Percentiles rank a stretch among this genome's conserved stretches.
Conservation (phyloP, 345 rosid species). For the Camelina neglecta region DNA sequence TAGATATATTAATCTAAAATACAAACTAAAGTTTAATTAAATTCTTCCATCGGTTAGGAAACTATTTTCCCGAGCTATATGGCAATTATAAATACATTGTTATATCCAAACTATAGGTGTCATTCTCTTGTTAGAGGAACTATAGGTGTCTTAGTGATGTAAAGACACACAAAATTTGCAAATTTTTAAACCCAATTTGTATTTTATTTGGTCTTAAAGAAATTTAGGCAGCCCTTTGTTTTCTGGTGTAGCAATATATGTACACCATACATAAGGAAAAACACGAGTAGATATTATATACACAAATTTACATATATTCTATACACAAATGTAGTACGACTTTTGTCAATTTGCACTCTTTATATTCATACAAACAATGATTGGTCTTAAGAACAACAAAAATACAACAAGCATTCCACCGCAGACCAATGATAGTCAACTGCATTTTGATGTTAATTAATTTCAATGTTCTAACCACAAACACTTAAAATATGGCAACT, state of each 20-base stretch:
- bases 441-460: slow-evolving; percentile 35
- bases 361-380: slow-evolving; percentile 34
- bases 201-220: not conserved
- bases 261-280: slow-evolving; percentile 35
- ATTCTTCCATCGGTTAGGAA: slow-evolving; percentile 9
- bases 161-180: not conserved
- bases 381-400: slow-evolving; percentile 31
- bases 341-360: slow-evolving; percentile 27
- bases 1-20: not conserved
- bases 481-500: slow-evolving; percentile 21
- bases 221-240: slow-evolving; percentile 25
- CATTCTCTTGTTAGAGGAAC: slow-evolving; percentile 10
- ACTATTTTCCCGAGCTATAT: slow-evolving; percentile 10
- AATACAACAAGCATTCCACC: slow-evolving; percentile 41
- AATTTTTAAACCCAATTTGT: not conserved
- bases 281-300: slow-evolving; percentile 1
- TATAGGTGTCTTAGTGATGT: not conserved
- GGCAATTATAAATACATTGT: not conserved
- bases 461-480: slow-evolving; percentile 45
- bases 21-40: not conserved
- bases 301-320: slow-evolving; percentile 3
- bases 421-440: slow-evolving; percentile 38
- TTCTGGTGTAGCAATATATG: slow-evolving; percentile 13
- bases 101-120: not conserved
- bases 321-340: slow-evolving; percentile 17